These are phyloP conservation scores for Kwoniella mangroviensis DNA, from an alignment of 768 basidiomycete genomes.

Conservation along the genomic window DNA sequence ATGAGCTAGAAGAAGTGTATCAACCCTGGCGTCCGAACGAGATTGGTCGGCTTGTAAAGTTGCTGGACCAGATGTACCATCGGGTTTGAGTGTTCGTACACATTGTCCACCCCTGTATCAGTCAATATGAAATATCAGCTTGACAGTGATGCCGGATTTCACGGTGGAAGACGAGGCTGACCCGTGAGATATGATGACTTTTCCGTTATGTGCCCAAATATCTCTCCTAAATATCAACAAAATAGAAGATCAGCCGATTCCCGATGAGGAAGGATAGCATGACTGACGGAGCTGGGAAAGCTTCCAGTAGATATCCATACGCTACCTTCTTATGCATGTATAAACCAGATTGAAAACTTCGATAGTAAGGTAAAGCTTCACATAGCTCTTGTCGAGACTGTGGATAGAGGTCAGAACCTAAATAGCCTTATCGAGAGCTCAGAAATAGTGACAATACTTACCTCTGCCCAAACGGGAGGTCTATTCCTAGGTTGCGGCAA, in stretches of 20 bases:
- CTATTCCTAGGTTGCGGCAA: slow-evolving; percentile 1
- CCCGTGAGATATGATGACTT: slow-evolving; percentile 53
- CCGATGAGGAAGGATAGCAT: too few species aligned
- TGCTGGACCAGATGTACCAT: slow-evolving; percentile 8
- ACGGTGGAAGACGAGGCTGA: slow-evolving; percentile 6
- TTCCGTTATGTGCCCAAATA: slow-evolving; percentile 44
- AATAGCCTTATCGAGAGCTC: too few species aligned
- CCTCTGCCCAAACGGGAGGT: slow-evolving; percentile 47
- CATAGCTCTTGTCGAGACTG: slow-evolving; percentile 52
- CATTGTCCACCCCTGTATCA: slow-evolving; percentile 43
- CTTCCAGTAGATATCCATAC: slow-evolving; percentile 49
- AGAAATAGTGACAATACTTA: slow-evolving; percentile 3
- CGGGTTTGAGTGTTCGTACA: slow-evolving; percentile 12
- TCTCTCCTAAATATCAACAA: slow-evolving; percentile 34
- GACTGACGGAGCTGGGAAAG: slow-evolving; percentile 43
- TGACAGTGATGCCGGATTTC: neutral
- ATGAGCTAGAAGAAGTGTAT: slow-evolving; percentile 34
- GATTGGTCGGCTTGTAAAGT: slow-evolving; percentile 43
- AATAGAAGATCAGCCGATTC: neutral
- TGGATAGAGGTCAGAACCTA: neutral
- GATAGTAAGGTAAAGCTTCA: slow-evolving; percentile 51
- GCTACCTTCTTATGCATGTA: slow-evolving; percentile 39
- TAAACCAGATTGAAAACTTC: slow-evolving; percentile 48
- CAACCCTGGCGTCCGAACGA: slow-evolving; percentile 34
- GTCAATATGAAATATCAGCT: neutral